Evolutionary conservation across 306 rosid species (phyloP).

Genomic region (cucumber (Cucumis sativus)): Cucumber_9930_V3 NC_026655.2:31674501-31675000

Average conservation of each 20-base stretch:
- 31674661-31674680: neutral
- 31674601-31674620: too few species aligned
- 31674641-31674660: constrained; percentile 27
- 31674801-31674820: neutral
- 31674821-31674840: neutral
- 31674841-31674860: neutral
- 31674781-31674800: neutral
- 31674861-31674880: neutral
- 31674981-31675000: constrained; percentile 1
- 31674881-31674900: neutral
- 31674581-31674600: constrained; percentile 24
- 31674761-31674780: neutral
- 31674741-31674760: neutral
- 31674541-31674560: constrained; percentile 20
- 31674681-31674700: too few species aligned
- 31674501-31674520: constrained; percentile 17
- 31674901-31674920: neutral
- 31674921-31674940: neutral
- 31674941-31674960: neutral
- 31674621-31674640: constrained; percentile 3
- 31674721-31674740: constrained; percentile 26
- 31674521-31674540: constrained; percentile 61
- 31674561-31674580: constrained; percentile 15
- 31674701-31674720: neutral
- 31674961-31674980: neutral